phyloP scores from a whole-genome alignment of 2,329 filamentous ascomycete genomes.

The Atkinsonella hypoxylon region DNA sequence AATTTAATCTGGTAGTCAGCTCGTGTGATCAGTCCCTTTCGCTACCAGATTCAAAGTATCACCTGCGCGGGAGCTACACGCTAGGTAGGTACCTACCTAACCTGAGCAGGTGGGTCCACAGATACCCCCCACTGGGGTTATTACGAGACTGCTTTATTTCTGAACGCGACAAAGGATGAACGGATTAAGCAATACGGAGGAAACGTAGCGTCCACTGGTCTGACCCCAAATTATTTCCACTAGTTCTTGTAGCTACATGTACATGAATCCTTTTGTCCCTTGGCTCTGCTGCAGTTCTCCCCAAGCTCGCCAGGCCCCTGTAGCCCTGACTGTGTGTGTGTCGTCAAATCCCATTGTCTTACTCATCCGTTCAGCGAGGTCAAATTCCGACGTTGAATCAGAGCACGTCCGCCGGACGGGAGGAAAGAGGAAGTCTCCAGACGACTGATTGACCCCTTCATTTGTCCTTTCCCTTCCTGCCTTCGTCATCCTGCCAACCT shows the following conservation, averaged over 20 bases:
- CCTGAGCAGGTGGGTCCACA: no score
- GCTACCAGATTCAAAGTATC: no score
- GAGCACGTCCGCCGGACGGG: not conserved
- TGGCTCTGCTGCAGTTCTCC: not conserved
- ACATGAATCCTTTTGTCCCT: no score
- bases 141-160: not conserved
- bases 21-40: no score
- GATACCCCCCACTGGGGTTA: no score
- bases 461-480: not conserved
- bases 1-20: no score
- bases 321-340: not conserved
- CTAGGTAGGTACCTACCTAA: no score
- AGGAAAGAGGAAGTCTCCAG: not conserved
- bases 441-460: not conserved
- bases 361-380: slow-evolving; percentile 4
- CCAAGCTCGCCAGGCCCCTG: not conserved
- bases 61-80: no score
- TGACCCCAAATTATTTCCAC: not conserved
- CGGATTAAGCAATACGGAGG: not conserved
- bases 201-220: no score
- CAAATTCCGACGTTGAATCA: not conserved
- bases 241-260: not conserved
- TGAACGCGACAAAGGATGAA: not conserved
- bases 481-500: not conserved
- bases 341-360: slow-evolving; percentile 9